A percentile compares a stretch with the other conserved stretches of the same genome.
Evolutionary conservation across 331 rosid species (phyloP).

Genomic region (Erythrophleum ivorense): DNA sequence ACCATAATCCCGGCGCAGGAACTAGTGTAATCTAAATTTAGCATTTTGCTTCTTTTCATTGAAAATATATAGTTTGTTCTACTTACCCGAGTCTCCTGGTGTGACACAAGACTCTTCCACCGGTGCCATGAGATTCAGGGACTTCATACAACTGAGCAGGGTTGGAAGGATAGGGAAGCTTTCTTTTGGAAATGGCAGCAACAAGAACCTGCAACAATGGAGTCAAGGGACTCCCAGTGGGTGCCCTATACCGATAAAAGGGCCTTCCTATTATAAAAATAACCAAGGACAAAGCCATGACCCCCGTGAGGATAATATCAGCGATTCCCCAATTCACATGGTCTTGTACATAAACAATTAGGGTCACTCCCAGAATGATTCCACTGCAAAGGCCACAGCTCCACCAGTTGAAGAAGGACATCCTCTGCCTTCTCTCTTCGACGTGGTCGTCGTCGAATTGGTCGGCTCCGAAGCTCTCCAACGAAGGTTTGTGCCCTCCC

Average conservation of each 20-base stretch:
- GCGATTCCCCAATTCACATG: conserved; percentile 78
- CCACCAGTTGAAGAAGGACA: conserved; percentile 99
- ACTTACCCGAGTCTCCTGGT: conserved; percentile 80
- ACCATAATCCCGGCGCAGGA: no score
- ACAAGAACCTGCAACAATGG: conserved; percentile 88
- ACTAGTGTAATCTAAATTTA: no score
- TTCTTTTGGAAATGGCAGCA: conserved; percentile 78
- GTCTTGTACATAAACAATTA: conserved; percentile 84
- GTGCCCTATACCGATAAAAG: conserved; percentile 67
- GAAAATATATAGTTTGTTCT: background rate
- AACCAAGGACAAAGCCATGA: conserved; percentile 69
- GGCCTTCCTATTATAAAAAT: conserved; percentile 71
- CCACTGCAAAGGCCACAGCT: conserved; percentile 79
- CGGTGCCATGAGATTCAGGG: conserved; percentile 45
- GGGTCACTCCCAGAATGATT: conserved; percentile 75
- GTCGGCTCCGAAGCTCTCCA: conserved; percentile 97
- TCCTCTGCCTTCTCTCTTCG: conserved; percentile 67
- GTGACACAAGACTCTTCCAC: conserved; percentile 67
- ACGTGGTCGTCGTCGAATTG: conserved; percentile 82
- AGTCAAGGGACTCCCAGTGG: conserved; percentile 84
- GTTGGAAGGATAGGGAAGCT: conserved; percentile 63
- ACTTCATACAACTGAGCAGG: conserved; percentile 64
- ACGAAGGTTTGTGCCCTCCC: conserved; percentile 89
- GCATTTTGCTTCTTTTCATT: background rate
- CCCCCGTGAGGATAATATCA: conserved; percentile 60